Evolutionary conservation across 2,329 filamentous ascomycete species (phyloP), one percentile per base, ranked within the genome.

Genomic region (Fusarium verrucosum): DNA sequence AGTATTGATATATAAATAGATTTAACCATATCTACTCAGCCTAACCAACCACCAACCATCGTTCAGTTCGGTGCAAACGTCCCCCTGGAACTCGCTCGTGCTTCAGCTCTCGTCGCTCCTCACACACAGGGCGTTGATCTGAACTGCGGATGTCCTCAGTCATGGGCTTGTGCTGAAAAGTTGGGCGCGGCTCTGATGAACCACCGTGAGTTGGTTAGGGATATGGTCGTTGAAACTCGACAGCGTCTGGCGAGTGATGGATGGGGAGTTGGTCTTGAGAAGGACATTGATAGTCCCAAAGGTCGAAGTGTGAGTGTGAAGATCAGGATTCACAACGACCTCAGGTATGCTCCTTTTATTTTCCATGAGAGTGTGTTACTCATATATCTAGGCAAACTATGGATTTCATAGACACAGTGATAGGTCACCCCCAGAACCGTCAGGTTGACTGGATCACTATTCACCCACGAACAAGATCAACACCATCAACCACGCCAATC

Each of bases 141-240:
- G 36, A 91, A 91, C 77, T 92, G 89, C 74, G 89, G 89, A 11
- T 92, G 89, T 70, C 89, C 89, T 9, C 89, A 92, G 75, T 85
- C 85, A 7, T 91, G 89, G 89, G 89, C 89, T 0, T 89, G 89
- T 69, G 85, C 87, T 37, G 87, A 89, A 73, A 85, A 81, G 2
- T 80, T 92, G 4, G 89, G 89, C 7, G 89, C 89, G 6, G 87
- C 87, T n/a, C 78, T 92, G 30, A 91, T 91, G 88, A 81, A 86
- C 40, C 78, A 82, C 45, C 83, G 87, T 10, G 85, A 87, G 65
- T 79, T 89, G 5, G 89, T 91, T n/a, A 82, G 85, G 5, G 83
- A 86, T 58, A 89, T 91, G 82, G 83, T 91, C 0, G 72, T 81
- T 25, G 83, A 83, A 57, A 86, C 86, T 17, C 84, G 88, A 54